These are phyloP conservation scores for Marasmius oreades DNA, from an alignment of 1,284 basidiomycete genomes.

Conservation along the genomic window DNA sequence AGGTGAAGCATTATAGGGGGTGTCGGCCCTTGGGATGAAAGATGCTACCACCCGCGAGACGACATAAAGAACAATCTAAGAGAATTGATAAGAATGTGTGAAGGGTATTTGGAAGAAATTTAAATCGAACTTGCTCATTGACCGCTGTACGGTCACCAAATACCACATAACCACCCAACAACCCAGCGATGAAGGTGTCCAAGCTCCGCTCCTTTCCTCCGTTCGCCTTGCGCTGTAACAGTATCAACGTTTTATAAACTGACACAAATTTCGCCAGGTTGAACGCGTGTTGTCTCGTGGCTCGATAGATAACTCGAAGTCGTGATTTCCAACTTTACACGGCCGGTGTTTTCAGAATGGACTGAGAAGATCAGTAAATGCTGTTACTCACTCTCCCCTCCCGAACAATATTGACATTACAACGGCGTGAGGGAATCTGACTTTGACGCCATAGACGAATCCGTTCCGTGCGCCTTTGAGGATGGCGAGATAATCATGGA, in stretches of 20 bases:
- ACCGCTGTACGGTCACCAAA: conserved; percentile 96
- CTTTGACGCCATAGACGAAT: conserved; percentile 89
- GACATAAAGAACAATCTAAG: conserved; percentile 94
- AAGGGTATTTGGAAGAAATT: conserved; percentile 3
- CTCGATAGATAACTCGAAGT: conserved; percentile 68
- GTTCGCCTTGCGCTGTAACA: conserved; percentile 79
- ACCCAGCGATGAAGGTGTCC: conserved; percentile 92
- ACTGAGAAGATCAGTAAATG: conserved; percentile 9
- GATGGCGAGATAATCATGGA: conserved; percentile 89
- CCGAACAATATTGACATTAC: conserved; percentile 98
- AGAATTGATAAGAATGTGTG: conserved; percentile 12
- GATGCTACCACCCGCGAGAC: conserved; percentile 86
- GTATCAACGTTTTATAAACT: conserved; percentile 85
- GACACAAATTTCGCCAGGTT: conserved; percentile 94
- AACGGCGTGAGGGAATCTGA: conserved; percentile 96
- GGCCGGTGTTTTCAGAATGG: conserved; percentile 1
- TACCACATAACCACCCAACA: conserved; percentile 89
- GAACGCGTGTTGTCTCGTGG: conserved; percentile 87
- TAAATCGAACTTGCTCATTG: conserved; percentile 85
- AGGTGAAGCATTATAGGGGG: conserved; percentile 37
- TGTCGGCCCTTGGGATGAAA: conserved; percentile 72
- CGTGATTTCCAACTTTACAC: conserved; percentile 66
- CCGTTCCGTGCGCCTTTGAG: conserved; percentile 96
- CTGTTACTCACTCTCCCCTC: conserved; percentile 70
- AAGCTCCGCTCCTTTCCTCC: conserved; percentile 76